These are phyloP conservation scores for Mesembryanthemum crystallinum DNA, from an alignment of 148 eudicot species.

Conservation along the genomic window DNA sequence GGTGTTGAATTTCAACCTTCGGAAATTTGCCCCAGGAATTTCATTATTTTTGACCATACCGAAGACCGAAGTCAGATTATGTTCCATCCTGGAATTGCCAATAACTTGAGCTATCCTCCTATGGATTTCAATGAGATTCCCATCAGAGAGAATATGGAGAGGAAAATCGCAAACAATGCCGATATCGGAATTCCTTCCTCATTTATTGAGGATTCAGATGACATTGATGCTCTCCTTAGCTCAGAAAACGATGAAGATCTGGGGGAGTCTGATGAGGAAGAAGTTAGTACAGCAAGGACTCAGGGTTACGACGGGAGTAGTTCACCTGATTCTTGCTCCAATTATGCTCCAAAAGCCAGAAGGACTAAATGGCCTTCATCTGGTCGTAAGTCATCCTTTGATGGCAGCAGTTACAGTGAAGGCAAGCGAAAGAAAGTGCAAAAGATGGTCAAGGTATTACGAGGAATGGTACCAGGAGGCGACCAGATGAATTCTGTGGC, in stretches of 20 bases:
- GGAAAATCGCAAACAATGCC: conserved; percentile 15
- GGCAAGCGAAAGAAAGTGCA: conserved; percentile 46
- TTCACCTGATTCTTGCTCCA: conserved; percentile 57
- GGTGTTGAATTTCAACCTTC: conserved; percentile 52
- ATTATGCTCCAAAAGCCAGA: conserved; percentile 30
- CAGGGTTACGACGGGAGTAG: conserved; percentile 36
- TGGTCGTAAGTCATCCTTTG: conserved; percentile 22
- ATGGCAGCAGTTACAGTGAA: conserved; percentile 27
- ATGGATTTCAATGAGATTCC: conserved; percentile 24
- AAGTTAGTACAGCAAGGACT: conserved; percentile 60
- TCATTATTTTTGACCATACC: conserved; percentile 52
- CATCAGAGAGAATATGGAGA: conserved; percentile 21
- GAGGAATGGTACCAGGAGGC: conserved; percentile 64
- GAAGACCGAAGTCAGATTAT: conserved; percentile 50
- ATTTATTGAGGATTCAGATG: conserved; percentile 46
- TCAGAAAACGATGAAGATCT: conserved; percentile 35
- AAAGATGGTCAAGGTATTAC: conserved; percentile 52
- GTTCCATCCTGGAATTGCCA: conserved; percentile 45
- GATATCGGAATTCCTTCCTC: conserved; percentile 28
- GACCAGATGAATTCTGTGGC: conserved; percentile 46
- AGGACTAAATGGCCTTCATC: conserved; percentile 30
- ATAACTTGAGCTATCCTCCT: conserved; percentile 32
- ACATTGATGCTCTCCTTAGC: conserved; percentile 58
- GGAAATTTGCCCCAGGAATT: conserved; percentile 51
- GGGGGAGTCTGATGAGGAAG: conserved; percentile 46